phyloP scores from a whole-genome alignment of 768 basidiomycete genomes.

The Leccinum longicurvipes region DNA sequence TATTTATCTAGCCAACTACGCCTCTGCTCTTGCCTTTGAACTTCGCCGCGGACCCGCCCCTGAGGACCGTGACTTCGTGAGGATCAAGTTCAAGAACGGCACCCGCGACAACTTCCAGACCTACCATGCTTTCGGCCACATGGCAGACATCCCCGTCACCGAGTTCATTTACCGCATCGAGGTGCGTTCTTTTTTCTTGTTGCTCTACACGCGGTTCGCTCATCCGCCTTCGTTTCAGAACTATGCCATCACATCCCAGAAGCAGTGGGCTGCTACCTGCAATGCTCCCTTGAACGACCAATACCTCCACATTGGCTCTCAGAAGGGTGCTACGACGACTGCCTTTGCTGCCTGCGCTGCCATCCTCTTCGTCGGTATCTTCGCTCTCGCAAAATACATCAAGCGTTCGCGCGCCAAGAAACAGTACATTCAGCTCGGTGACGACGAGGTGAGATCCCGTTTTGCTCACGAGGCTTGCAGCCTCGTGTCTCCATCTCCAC shows the following conservation, averaged over 20 bases:
- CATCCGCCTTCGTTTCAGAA: constrained; percentile 27
- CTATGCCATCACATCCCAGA: constrained; percentile 43
- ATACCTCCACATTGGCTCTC: constrained; percentile 31
- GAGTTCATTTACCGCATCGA: constrained; percentile 83
- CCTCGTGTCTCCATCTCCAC: constrained; percentile 10
- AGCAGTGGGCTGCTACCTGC: constrained; percentile 44
- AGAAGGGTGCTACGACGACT: constrained; percentile 31
- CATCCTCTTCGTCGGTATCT: constrained; percentile 33
- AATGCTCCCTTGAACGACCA: constrained; percentile 30
- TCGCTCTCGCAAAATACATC: constrained; percentile 35
- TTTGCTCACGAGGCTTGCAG: neutral
- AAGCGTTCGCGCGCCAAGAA: constrained; percentile 34
- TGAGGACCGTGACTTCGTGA: constrained; percentile 76
- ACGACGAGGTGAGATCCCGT: constrained; percentile 34
- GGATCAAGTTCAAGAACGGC: constrained; percentile 85
- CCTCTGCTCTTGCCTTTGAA: constrained; percentile 74
- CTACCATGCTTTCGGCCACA: constrained; percentile 71
- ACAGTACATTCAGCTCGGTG: constrained; percentile 34
- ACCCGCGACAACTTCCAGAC: constrained; percentile 60
- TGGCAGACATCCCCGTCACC: constrained; percentile 74
- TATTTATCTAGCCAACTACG: constrained; percentile 57
- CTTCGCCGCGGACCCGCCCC: constrained; percentile 72
- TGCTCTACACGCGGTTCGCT: neutral
- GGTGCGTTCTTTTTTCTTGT: constrained; percentile 38
- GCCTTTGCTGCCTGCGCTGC: constrained; percentile 35